Evolutionary conservation across 805 yeast genomes (phyloP), one percentile per base, ranked within the genome.

Genomic region (Candida easanensis): DNA sequence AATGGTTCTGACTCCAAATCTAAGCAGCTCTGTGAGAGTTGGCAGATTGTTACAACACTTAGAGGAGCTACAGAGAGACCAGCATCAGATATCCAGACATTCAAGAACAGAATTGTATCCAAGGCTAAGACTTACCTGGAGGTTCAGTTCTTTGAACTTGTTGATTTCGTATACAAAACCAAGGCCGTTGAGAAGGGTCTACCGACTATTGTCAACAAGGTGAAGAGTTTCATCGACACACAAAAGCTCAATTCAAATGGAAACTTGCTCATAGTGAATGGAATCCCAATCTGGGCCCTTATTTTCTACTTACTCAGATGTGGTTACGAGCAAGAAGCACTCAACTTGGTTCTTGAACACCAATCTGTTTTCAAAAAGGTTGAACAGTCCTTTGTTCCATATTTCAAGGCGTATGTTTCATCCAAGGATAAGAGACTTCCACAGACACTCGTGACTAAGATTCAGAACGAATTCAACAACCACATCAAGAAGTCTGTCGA

Each of bases 231-330:
- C 57, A 62, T 78, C 56, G 73, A 79, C 46, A 54, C 64, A 57
- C 65, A 73, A 58, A 56, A 70, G 44, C 66, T 62, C 54, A 77
- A 64, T 58, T 65, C 62, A 47, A 66, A 67, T 41, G 68, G 71
- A n/a, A 75, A 76, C 47, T 54, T 85, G 37, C 73, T 83, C 32
- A 67, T 83, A 42, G 81, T 88, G 19, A 90, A 91, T 63, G 89
- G 89, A 15, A 70, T 77, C 1, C 98, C 98, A 9, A 77, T 93
- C n/a, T 91, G 99, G 99, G 96, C 97, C 0, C 66, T 88, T 30
- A 66, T 93, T 10, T 93, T 84, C 60, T 91, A 87, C 63, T 69
- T 91, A 48, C 62, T 93, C 39, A 80, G 99, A 57, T 82, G 91
- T 3, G 98, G 99, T 2, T 77, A 85, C 51, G 66, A 77, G 50